Percentiles rank a stretch among this genome's conserved stretches.
Evolutionary conservation across 2,329 filamentous ascomycete genomes (phyloP).

Genomic region (Cyphellophora europaea): DNA sequence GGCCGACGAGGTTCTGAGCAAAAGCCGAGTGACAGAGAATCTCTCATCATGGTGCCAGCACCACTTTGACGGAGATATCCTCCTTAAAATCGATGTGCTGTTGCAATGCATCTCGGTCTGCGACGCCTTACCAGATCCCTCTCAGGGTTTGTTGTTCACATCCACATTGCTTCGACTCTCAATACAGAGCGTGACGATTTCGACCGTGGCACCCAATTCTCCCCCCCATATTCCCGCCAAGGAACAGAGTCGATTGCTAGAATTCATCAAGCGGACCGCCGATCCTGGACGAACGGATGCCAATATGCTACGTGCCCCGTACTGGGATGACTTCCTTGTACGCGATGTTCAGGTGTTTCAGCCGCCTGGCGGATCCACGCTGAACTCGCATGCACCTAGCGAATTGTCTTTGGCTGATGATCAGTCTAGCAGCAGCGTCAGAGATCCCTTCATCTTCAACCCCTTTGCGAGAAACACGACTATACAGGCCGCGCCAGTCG

Average conservation of each 20-base stretch:
- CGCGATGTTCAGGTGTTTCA: conserved; percentile 65
- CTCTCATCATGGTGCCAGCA: conserved; percentile 9
- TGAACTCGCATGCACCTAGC: conserved; percentile 53
- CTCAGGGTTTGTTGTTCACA: conserved; percentile 80
- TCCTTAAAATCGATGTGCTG: conserved; percentile 77
- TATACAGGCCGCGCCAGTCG: conserved; percentile 50
- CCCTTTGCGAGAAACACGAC: conserved; percentile 56
- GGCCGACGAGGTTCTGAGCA: no score
- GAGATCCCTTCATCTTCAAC: conserved; percentile 90
- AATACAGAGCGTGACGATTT: conserved; percentile 62
- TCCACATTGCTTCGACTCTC: conserved; percentile 74
- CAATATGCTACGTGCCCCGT: conserved; percentile 65
- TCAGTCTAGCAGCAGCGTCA: conserved; percentile 27
- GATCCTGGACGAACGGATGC: no score
- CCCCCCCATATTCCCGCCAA: conserved; percentile 42
- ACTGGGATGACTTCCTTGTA: conserved; percentile 95
- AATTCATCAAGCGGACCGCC: conserved; percentile 78
- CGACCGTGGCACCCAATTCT: conserved; percentile 35
- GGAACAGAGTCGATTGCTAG: conserved; percentile 74
- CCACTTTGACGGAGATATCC: conserved; percentile 61
- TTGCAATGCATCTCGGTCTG: conserved; percentile 87
- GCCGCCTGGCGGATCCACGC: conserved; percentile 47
- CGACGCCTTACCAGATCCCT: conserved; percentile 85
- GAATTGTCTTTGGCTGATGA: conserved; percentile 38
- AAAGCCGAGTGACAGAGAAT: no score